phyloP scores from a whole-genome alignment of 805 yeast species.

The Metschnikowia dekortorum region DNA sequence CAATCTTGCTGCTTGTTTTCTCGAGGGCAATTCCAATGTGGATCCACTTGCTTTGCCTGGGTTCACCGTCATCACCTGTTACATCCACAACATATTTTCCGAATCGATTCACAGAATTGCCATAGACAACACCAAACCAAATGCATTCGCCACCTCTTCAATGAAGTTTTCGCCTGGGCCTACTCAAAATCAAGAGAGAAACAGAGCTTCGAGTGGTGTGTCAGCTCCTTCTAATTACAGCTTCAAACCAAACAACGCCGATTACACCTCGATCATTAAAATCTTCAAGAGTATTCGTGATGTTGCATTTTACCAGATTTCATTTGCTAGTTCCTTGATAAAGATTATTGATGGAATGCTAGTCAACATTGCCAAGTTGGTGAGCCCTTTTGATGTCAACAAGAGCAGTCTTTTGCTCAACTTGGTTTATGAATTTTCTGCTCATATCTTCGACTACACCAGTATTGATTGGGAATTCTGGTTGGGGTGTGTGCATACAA shows the following conservation, averaged over 20 bases:
- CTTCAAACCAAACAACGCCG: conserved; percentile 28
- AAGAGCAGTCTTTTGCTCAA: conserved; percentile 38
- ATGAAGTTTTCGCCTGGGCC: not conserved
- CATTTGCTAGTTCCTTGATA: conserved; percentile 16
- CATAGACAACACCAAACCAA: conserved; percentile 3
- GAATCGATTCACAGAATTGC: conserved; percentile 23
- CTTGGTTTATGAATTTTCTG: conserved; percentile 36
- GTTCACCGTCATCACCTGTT: conserved; percentile 40
- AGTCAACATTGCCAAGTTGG: conserved; percentile 30
- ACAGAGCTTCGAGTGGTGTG: conserved; percentile 3
- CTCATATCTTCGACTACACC: conserved; percentile 25
- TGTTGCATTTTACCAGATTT: conserved; percentile 23
- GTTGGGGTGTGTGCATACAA: conserved; percentile 53
- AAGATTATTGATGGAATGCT: conserved; percentile 32
- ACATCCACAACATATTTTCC: conserved; percentile 41
- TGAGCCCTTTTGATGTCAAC: conserved; percentile 35
- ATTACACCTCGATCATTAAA: conserved; percentile 37
- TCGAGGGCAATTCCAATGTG: conserved; percentile 2
- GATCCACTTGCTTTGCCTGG: conserved; percentile 33
- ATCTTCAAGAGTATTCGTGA: conserved; percentile 37
- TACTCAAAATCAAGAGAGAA: not conserved
- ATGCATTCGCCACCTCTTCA: conserved; percentile 3
- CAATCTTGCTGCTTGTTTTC: conserved; percentile 18
- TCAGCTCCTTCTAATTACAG: conserved; percentile 5
- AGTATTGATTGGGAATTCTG: conserved; percentile 72